Base-by-base conservation (phyloP, 257 asterid species). In the Solanum megistacrolobum region DNA sequence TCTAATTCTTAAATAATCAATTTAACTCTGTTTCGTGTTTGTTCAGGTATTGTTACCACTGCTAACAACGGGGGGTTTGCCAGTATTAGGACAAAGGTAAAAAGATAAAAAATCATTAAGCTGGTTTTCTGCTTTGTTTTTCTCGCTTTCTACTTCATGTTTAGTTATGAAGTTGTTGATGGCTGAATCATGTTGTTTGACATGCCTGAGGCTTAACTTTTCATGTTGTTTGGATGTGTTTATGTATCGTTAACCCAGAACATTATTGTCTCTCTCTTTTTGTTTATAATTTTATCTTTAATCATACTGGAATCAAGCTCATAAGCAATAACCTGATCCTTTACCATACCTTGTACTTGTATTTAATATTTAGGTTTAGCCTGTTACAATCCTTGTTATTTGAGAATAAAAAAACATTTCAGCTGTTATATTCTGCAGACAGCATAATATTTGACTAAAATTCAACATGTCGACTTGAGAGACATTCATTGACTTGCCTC, bases 51-150 rank as follows among this genome's bases (percentile, higher is more conserved):
- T 88, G 95, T 97, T 88, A 95, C 99, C 76, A 94, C 98, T 79
- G 95, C 98, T 83, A 97, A 97, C 91, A 97, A 95, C 91, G 99
- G 99, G 25, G 99, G 99, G 29, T 97, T 97, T 91, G 92, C 98
- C 76, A 97, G 99, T 89, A 89, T 94, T 87, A 92, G 99, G 89
- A 97, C 99, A 84, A 94, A 91, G 95, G 99, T 94, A 16, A 71
- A 13, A 69, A 27, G 4, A 69, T 1, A 7, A 31, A 62, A 23
- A 14, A 69, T 71, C 65, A 72, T 78, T 81, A 27, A 29, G 68
- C 23, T 73, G 62, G 12, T 87, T 43, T 83, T 52, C 41, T 41
- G 38, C 27, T n/a, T 39, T 86, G 68, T 58, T 87, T 76, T 20
- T 34, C 58, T 32, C 27, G 55, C 55, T 60, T 68, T 71, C 81